Percentiles rank a stretch among this genome's conserved stretches.
These are phyloP conservation scores for Flagelloscypha sp. DNA, from an alignment of 768 basidiomycete species.

Conservation along the genomic window DNA sequence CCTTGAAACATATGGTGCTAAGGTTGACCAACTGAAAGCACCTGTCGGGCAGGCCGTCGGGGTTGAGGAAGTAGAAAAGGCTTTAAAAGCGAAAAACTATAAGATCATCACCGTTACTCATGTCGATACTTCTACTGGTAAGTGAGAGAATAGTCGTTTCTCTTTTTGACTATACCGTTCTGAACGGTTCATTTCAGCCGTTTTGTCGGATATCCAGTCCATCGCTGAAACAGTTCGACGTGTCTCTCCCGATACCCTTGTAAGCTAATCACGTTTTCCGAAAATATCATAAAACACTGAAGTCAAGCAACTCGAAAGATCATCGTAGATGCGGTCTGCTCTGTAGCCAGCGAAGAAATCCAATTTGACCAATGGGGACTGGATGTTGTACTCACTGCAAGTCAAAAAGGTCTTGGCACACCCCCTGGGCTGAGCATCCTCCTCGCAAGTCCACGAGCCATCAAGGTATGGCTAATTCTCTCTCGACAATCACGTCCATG, in stretches of 20 bases:
- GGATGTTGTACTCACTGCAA: conserved; percentile 80
- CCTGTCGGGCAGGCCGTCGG: conserved; percentile 72
- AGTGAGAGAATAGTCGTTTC: conserved; percentile 9
- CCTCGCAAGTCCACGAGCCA: conserved; percentile 69
- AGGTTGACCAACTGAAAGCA: conserved; percentile 77
- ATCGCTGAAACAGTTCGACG: conserved; percentile 65
- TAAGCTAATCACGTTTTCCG: conserved; percentile 20
- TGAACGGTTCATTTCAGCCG: conserved; percentile 36
- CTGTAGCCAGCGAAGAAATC: conserved; percentile 93
- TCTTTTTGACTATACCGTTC: background rate
- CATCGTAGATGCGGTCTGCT: conserved; percentile 89
- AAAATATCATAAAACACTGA: conserved; percentile 2
- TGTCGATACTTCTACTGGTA: conserved; percentile 84
- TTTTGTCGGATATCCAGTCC: conserved; percentile 75
- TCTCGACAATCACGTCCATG: conserved; percentile 7
- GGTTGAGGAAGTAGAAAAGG: conserved; percentile 50
- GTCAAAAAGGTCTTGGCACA: conserved; percentile 87
- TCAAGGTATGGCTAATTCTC: conserved; percentile 40
- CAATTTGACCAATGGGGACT: conserved; percentile 89
- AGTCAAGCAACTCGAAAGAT: conserved; percentile 32
- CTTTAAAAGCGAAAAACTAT: conserved; percentile 73
- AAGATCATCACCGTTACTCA: conserved; percentile 91
- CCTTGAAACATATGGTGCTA: conserved; percentile 81
- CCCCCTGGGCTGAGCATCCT: conserved; percentile 91
- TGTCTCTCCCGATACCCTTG: conserved; percentile 81